These are phyloP conservation scores for Rhododendron molle DNA, from an alignment of 148 eudicot genomes.

Conservation along the genomic window DNA sequence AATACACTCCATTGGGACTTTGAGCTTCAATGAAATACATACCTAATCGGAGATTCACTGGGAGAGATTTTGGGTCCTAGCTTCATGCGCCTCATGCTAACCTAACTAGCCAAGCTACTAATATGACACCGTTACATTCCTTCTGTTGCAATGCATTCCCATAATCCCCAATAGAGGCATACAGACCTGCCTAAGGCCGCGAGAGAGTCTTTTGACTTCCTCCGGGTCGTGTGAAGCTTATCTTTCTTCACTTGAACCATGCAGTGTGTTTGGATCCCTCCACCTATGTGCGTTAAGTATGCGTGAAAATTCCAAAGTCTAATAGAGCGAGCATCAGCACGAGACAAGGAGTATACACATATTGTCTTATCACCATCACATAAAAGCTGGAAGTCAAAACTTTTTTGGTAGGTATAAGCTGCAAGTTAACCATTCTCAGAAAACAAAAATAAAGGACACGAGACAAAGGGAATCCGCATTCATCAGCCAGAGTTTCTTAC, in stretches of 20 bases:
- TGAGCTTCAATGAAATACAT: too few relatives aligned
- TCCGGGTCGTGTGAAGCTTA: background rate
- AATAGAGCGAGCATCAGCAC: background rate
- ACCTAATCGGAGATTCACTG: too few relatives aligned
- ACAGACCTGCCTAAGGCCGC: too few relatives aligned
- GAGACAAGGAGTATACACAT: background rate
- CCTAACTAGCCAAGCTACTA: background rate
- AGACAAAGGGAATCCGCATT: background rate
- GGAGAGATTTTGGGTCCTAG: background rate
- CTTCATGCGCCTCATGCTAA: background rate
- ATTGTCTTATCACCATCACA: background rate
- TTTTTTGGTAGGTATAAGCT: background rate
- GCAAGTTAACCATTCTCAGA: background rate
- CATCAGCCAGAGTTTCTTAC: constrained; percentile 6
- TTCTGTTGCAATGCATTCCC: background rate
- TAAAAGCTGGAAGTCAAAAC: background rate
- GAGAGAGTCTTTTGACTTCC: too few relatives aligned
- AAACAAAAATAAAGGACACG: background rate
- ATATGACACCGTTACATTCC: background rate
- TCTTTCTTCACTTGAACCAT: too few relatives aligned
- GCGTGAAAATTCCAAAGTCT: background rate
- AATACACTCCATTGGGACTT: too few relatives aligned
- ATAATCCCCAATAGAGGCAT: background rate
- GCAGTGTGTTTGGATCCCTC: too few relatives aligned
- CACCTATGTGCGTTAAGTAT: background rate